Base-by-base conservation (phyloP, 2,329 filamentous ascomycete genomes). In the Ceratocystis cacaofunesta region DNA sequence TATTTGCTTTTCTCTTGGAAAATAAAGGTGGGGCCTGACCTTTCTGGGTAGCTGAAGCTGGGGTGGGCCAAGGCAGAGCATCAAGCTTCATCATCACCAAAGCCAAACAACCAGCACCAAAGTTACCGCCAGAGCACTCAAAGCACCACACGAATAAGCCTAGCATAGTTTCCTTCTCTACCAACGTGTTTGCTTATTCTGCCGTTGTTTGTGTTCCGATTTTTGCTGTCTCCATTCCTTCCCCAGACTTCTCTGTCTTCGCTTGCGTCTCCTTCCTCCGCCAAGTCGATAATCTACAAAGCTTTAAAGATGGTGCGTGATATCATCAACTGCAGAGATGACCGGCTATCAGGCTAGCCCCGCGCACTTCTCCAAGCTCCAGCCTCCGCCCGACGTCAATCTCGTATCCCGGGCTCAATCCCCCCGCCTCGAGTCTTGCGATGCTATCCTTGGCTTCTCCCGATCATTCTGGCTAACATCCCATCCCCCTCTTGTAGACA, bases 401-500 rank as follows among this genome's bases (percentile, higher is more conserved):
- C 22, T 10, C 46, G n/a, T 22, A n/a, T 50, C 46, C 46, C n/a
- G n/a, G n/a, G 6, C 7, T n/a, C 44, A 48, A 19, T 8, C 25
- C 22, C n/a, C n/a, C 46, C 46, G 5, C n/a, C 48, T 28, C 8
- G 12, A 52, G 25, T 52, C 48, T 52, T 15, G 60, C 60, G 60
- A 41, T 43, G 30, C 36, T 19, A 58, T 32, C 55, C 5, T 44
- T 28, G 19, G 41, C 19, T 63, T 46, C n/a, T n/a, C 30, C 12
- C 32, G 5, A 25, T 8, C 30, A 28, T 22, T 22, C n/a, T 17
- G 50, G 52, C 63, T 61, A 63, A 66, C 48, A 25, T 28, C 10
- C 32, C 25, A 6, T 22, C 43, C 50, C 28, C 22, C 36, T 61
- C 50, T 15, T 43, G 46, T 71, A 99, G 94, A 99, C 94, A 74